Evolutionary conservation across 768 basidiomycete species (phyloP).

Genomic region (Pleurotus tuoliensis): DNA sequence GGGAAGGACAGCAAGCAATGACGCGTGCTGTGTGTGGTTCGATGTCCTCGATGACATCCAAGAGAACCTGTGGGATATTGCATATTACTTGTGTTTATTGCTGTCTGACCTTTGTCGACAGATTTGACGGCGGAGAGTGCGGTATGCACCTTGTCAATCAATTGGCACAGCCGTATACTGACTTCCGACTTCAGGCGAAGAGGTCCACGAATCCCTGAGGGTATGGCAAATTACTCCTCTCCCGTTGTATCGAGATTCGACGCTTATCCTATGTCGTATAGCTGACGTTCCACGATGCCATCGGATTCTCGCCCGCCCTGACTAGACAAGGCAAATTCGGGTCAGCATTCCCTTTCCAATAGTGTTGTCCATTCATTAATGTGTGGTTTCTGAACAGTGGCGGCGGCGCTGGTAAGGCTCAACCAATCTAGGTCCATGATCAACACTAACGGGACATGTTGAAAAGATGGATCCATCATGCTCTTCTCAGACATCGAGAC

Average conservation of each 20-base stretch:
- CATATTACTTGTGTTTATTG: background rate
- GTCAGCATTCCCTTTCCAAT: slow-evolving; percentile 9
- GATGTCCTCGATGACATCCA: slow-evolving; percentile 9
- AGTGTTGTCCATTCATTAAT: background rate
- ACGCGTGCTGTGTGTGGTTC: slow-evolving; percentile 4
- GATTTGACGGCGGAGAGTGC: slow-evolving; percentile 8
- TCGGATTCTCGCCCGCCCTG: slow-evolving; percentile 25
- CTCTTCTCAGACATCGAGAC: slow-evolving; percentile 18
- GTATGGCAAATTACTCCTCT: background rate
- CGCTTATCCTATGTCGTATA: background rate
- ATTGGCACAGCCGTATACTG: background rate
- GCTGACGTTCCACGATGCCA: slow-evolving; percentile 29
- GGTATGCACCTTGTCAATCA: background rate
- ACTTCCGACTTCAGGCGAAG: background rate
- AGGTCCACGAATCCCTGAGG: slow-evolving; percentile 8
- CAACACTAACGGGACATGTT: background rate
- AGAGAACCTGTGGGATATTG: slow-evolving; percentile 1
- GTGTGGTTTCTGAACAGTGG: slow-evolving; percentile 11
- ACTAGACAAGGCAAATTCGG: slow-evolving; percentile 19
- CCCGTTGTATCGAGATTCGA: background rate
- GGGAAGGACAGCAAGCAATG: slow-evolving; percentile 5
- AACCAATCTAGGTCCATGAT: background rate
- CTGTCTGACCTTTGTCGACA: background rate
- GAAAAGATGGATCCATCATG: slow-evolving; percentile 23
- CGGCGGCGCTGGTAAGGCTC: slow-evolving; percentile 17